Base-by-base conservation (phyloP, 495 filamentous ascomycete genomes). In the Neurospora sublineolata region DNA sequence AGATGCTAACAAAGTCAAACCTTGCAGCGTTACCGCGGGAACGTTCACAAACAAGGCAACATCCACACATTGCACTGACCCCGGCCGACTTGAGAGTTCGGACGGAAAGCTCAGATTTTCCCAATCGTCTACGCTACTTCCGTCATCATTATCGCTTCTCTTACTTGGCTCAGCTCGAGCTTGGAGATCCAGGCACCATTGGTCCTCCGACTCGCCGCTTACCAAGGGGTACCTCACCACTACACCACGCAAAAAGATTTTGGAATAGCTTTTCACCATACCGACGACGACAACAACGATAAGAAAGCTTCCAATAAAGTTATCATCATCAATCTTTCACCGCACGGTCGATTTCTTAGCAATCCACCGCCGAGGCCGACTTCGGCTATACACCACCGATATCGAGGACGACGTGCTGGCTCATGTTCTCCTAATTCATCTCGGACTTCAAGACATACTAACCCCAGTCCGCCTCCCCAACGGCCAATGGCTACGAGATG, bases 401-500 rank as follows among this genome's bases (percentile, higher is more conserved):
- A 64, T 33, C 52, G 52, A 64, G 14, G 52, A 33, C 52, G 27
- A 64, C 52, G 27, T 64, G 52, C 52, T 64, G 52, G 52, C 52
- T 33, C 52, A 64, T 64, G 52, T 64, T 18, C 27, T 60, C 14
- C 52, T 6, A 16, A 16, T 9, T 33, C 30, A 16, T 9, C 14
- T 33, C 27, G 52, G 52, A 18, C 52, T 64, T 64, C 12, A 16
- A 64, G 12, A 64, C 27, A 30, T 33, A 64, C 27, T 33, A 64
- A 64, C 52, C 69, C 60, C 64, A 33, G 23, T 46, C 38, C 12
- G 23, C n/a, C 41, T 70, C 39, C 52, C 39, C 68, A 69, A 70
- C 72, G 74, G 78, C 79, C 80, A 82, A 88, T 88, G 86, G 86
- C 84, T 81, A 75, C 75, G 83, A 80, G 80, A 88, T 88, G 86